Evolutionary conservation across 331 rosid species (phyloP).

Genomic region (Telfairia occidentalis): DNA sequence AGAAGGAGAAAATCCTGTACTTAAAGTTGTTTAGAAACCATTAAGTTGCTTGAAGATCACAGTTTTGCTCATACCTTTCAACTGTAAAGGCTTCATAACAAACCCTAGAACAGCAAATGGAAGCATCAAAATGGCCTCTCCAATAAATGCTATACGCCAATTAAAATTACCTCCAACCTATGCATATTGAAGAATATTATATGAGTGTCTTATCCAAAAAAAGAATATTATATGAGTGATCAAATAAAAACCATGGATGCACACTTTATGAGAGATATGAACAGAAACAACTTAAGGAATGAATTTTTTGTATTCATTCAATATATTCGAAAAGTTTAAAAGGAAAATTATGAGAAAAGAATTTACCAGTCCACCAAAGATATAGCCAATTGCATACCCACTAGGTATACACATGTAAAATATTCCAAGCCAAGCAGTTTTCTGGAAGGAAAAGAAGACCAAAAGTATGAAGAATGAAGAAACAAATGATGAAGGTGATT

Average conservation of each 20-base stretch:
- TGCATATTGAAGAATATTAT: conserved; percentile 1
- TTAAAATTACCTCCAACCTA: conserved; percentile 62
- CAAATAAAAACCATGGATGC: background rate
- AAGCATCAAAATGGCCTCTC: conserved; percentile 83
- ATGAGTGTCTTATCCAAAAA: too few relatives aligned
- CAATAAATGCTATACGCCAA: conserved; percentile 87
- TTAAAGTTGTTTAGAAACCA: conserved; percentile 12
- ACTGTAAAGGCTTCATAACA: conserved; percentile 58
- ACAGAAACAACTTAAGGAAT: background rate
- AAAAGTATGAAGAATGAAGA: background rate
- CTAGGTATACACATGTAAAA: conserved; percentile 98
- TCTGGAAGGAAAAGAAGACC: conserved; percentile 31
- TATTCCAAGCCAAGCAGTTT: conserved; percentile 88
- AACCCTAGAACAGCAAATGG: conserved; percentile 83
- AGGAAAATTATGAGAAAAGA: conserved; percentile 1
- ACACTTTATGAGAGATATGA: background rate
- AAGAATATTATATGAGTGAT: background rate
- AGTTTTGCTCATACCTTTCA: conserved; percentile 40
- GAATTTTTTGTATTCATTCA: background rate
- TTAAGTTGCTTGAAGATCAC: background rate
- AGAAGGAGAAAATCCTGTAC: conserved; percentile 47
- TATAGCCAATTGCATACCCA: conserved; percentile 88
- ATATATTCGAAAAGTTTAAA: background rate
- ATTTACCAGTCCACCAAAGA: conserved; percentile 89
- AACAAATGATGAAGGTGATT: background rate